phyloP scores from a whole-genome alignment of 106 monocot species.

The Allium fistulosum region DNA sequence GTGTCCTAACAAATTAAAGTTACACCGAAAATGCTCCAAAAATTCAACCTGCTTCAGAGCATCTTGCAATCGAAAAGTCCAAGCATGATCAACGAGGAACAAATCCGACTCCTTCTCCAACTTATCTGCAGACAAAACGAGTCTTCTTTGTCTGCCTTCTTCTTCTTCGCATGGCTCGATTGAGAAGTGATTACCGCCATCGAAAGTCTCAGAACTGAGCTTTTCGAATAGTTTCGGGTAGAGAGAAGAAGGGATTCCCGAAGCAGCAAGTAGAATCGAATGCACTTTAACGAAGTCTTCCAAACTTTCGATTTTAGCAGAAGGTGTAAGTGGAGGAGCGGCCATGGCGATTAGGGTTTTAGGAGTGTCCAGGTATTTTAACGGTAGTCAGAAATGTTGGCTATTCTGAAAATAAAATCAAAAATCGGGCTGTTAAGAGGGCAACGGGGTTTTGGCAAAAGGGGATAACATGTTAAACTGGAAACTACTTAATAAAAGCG shows the following conservation, averaged over 20 bases:
- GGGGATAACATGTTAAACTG: too few relatives aligned
- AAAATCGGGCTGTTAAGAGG: too few relatives aligned
- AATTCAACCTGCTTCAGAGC: conserved; percentile 63
- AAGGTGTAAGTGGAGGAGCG: background rate
- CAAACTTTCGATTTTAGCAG: conserved; percentile 23
- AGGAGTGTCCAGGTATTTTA: too few relatives aligned
- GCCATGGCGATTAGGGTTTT: conserved; percentile 9
- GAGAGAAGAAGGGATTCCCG: conserved; percentile 69
- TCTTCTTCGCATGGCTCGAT: conserved; percentile 74
- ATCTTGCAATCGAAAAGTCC: conserved; percentile 84
- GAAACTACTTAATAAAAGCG: too few relatives aligned
- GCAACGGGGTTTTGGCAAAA: too few relatives aligned
- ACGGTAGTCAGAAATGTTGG: too few relatives aligned
- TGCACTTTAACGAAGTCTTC: conserved; percentile 71
- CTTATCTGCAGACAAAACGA: conserved; percentile 40
- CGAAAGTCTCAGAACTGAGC: conserved; percentile 79
- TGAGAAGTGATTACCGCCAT: conserved; percentile 74
- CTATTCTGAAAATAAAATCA: too few relatives aligned
- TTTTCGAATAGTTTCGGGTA: conserved; percentile 59
- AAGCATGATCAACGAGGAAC: conserved; percentile 90
- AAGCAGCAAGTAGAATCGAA: conserved; percentile 68
- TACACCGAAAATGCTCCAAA: background rate
- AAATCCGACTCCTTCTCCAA: conserved; percentile 59
- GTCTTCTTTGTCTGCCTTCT: conserved; percentile 64
- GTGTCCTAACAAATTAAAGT: too few relatives aligned